These are phyloP conservation scores for Mortierella sp. DNA, from an alignment of 371 early-diverging fungal species.

Conservation along the genomic window DNA sequence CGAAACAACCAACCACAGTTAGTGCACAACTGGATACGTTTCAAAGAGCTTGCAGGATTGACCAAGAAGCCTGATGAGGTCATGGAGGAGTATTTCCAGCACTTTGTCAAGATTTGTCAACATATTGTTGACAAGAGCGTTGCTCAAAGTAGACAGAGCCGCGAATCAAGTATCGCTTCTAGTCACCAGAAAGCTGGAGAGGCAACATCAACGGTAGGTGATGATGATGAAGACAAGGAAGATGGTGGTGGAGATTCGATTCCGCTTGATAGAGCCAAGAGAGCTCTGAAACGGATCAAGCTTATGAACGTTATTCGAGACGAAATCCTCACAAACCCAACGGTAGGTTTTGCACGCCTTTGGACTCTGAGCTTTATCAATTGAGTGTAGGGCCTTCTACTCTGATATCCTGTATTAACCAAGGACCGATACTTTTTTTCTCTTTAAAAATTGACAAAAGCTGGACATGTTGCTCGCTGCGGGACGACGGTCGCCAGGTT, in stretches of 20 bases:
- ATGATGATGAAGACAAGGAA: slow-evolving; percentile 35
- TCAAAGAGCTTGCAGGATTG: slow-evolving; percentile 71
- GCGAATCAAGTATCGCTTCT: slow-evolving; percentile 51
- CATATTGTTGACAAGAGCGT: slow-evolving; percentile 55
- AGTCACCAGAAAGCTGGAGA: neutral
- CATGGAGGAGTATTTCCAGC: slow-evolving; percentile 63
- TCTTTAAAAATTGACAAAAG: neutral
- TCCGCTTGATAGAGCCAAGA: slow-evolving; percentile 72
- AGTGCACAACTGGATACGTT: slow-evolving; percentile 63
- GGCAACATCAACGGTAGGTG: neutral
- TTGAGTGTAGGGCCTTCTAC: too few relatives aligned
- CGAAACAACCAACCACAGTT: neutral
- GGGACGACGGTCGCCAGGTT: slow-evolving; percentile 3
- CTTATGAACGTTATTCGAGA: slow-evolving; percentile 71
- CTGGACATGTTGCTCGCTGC: neutral
- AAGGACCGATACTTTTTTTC: neutral
- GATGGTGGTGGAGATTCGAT: slow-evolving; percentile 56
- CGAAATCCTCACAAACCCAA: slow-evolving; percentile 63
- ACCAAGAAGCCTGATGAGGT: slow-evolving; percentile 72
- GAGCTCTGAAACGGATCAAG: slow-evolving; percentile 71
- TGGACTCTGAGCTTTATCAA: too few relatives aligned
- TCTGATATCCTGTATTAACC: too few relatives aligned
- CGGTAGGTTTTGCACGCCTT: neutral
- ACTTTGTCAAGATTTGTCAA: slow-evolving; percentile 62
- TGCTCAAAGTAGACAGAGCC: slow-evolving; percentile 20